Conservation (phyloP, 192 early-diverging fungal genomes). For the Backusella liffmaniae region DNA sequence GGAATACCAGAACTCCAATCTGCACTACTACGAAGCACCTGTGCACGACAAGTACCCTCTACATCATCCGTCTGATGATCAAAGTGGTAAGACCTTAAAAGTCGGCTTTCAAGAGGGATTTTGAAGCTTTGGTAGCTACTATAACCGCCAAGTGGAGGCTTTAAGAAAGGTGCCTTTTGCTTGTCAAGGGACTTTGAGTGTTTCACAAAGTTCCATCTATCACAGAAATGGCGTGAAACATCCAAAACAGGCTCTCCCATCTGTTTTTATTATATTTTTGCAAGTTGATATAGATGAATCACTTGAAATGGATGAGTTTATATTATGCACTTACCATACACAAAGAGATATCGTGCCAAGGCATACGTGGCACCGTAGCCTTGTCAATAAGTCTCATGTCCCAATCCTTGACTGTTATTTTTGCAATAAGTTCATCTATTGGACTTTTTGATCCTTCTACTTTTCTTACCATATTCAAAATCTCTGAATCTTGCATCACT, state of each 20-base stretch:
- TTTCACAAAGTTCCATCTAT: conserved; percentile 89
- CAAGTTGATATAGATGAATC: neutral
- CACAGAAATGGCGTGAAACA: conserved; percentile 79
- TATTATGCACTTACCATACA: conserved; percentile 46
- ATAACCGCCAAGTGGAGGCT: conserved; percentile 45
- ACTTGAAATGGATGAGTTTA: neutral
- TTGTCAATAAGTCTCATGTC: conserved; percentile 44
- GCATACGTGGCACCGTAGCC: conserved; percentile 61
- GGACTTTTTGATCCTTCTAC: neutral
- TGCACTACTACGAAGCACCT: conserved; percentile 66
- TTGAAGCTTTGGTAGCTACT: conserved; percentile 19
- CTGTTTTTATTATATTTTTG: neutral
- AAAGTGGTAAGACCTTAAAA: conserved; percentile 49
- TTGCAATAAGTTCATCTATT: neutral
- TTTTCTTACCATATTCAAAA: conserved; percentile 42
- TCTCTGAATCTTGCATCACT: conserved; percentile 82
- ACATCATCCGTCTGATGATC: conserved; percentile 47
- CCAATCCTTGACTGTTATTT: conserved; percentile 46
- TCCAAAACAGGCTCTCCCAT: conserved; percentile 75
- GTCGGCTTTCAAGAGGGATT: conserved; percentile 45
- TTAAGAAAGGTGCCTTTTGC: conserved; percentile 60
- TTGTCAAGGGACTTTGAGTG: conserved; percentile 58
- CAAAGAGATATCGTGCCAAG: conserved; percentile 85
- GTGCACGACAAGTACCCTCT: conserved; percentile 58
- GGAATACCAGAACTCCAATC: conserved; percentile 65